Percentiles rank a stretch among this genome's conserved stretches.
These are phyloP conservation scores for Passalora sequoiae DNA, from an alignment of 2,329 filamentous ascomycete species.

Conservation along the genomic window DNA sequence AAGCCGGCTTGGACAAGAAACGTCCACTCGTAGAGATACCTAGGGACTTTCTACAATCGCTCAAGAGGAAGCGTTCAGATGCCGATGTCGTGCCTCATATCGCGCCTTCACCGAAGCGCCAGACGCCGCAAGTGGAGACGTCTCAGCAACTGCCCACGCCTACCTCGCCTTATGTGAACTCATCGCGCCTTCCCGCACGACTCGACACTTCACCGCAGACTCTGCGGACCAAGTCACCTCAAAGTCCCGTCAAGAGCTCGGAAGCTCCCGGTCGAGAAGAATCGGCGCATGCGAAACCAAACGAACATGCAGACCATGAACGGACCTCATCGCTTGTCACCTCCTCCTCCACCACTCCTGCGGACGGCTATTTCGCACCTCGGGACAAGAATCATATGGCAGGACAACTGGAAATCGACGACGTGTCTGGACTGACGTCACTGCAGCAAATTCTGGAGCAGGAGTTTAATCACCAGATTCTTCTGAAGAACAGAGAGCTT, in stretches of 20 bases:
- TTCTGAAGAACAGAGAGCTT: conserved; percentile 90
- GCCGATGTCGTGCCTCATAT: conserved; percentile 33
- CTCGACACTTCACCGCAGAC: conserved; percentile 1
- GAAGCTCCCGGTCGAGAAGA: not conserved
- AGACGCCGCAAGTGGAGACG: conserved; percentile 31
- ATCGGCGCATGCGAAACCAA: not conserved
- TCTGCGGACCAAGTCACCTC: not conserved
- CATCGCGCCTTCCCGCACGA: conserved; percentile 5
- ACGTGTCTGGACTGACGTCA: conserved; percentile 37
- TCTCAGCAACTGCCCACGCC: conserved; percentile 12
- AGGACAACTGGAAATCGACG: conserved; percentile 8
- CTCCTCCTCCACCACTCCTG: not conserved
- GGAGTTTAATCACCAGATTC: conserved; percentile 84
- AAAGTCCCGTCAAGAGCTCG: not conserved
- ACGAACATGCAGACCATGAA: not conserved
- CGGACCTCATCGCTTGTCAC: not conserved
- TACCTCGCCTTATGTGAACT: conserved; percentile 10
- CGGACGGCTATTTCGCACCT: conserved; percentile 6
- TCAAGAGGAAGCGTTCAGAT: conserved; percentile 56
- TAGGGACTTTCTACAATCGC: conserved; percentile 41
- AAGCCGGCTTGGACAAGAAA: conserved; percentile 37
- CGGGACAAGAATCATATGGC: conserved; percentile 11
- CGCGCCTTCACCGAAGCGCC: conserved; percentile 20
- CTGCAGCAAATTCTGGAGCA: conserved; percentile 72
- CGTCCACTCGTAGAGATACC: conserved; percentile 44